Evolutionary conservation across 1,284 basidiomycete genomes (phyloP).

Genomic region (Cryptococcus sp.): DNA sequence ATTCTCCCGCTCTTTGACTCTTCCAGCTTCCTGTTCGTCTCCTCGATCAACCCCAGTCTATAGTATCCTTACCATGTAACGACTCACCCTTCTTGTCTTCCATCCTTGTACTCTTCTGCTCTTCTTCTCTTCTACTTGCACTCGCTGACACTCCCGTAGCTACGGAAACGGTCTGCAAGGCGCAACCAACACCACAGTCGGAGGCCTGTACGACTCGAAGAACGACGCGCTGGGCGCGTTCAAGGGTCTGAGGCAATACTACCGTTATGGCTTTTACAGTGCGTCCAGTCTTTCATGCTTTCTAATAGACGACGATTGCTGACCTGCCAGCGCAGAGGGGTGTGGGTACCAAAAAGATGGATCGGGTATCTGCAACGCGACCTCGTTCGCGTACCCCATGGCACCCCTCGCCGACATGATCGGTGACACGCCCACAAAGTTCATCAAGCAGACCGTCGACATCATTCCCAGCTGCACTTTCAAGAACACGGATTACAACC

Average conservation of each 20-base stretch:
- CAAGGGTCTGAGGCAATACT: constrained; percentile 47
- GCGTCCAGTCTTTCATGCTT: constrained; percentile 16
- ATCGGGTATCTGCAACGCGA: constrained; percentile 47
- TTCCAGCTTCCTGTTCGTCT: too few relatives aligned
- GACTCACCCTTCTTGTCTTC: too few relatives aligned
- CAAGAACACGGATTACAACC: constrained; percentile 44
- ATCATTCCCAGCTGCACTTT: constrained; percentile 40
- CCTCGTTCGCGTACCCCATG: constrained; percentile 47
- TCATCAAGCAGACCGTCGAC: constrained; percentile 26
- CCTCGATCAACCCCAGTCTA: too few relatives aligned
- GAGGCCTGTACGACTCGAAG: constrained; percentile 38
- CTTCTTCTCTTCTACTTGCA: background rate
- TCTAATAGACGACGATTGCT: background rate
- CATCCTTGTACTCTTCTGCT: background rate
- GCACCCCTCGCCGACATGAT: constrained; percentile 42
- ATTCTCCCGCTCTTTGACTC: too few relatives aligned
- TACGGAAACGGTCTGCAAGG: constrained; percentile 40
- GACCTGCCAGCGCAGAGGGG: constrained; percentile 25
- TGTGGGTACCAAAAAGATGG: constrained; percentile 49
- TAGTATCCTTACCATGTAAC: too few relatives aligned
- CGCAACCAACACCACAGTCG: constrained; percentile 30
- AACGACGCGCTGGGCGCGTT: constrained; percentile 35
- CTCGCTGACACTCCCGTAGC: constrained; percentile 2
- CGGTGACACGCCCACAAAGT: constrained; percentile 44
- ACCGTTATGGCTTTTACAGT: constrained; percentile 52